phyloP scores from a whole-genome alignment of 371 early-diverging fungal genomes.

The Mortierella sp. region DNA sequence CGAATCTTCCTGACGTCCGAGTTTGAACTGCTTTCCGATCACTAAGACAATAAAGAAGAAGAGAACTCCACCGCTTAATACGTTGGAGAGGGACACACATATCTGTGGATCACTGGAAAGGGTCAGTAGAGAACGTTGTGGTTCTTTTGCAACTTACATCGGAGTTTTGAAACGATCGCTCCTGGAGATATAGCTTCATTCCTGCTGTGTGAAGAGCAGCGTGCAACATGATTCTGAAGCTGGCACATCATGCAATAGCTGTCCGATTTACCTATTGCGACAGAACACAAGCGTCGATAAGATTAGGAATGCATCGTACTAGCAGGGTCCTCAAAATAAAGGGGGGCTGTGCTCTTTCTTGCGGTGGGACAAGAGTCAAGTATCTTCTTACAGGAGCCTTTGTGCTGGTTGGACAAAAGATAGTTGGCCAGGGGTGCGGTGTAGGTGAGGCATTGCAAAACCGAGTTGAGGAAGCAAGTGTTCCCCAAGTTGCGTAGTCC shows the following conservation, averaged over 20 bases:
- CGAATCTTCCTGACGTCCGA: slow-evolving; percentile 91
- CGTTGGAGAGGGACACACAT: no score
- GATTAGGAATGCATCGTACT: background rate
- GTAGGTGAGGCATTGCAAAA: slow-evolving; percentile 91
- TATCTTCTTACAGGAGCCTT: slow-evolving; percentile 60
- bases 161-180: slow-evolving; percentile 73
- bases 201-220: slow-evolving; percentile 58
- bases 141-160: slow-evolving; percentile 56
- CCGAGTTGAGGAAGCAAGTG: slow-evolving; percentile 96
- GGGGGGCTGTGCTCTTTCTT: slow-evolving; percentile 1
- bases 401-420: slow-evolving; percentile 69
- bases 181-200: slow-evolving; percentile 74
- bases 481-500: slow-evolving; percentile 93
- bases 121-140: no score
- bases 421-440: slow-evolving; percentile 87
- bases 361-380: background rate
- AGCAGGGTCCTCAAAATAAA: background rate
- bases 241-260: slow-evolving; percentile 73
- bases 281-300: background rate
- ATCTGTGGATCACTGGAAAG: no score
- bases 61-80: background rate
- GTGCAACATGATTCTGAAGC: slow-evolving; percentile 63
- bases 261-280: slow-evolving; percentile 58
- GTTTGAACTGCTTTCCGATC: slow-evolving; percentile 79
- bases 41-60: slow-evolving; percentile 40